Base-by-base conservation (phyloP, 2,329 filamentous ascomycete genomes). In the Arthrobotrys pseudoclavata region DNA sequence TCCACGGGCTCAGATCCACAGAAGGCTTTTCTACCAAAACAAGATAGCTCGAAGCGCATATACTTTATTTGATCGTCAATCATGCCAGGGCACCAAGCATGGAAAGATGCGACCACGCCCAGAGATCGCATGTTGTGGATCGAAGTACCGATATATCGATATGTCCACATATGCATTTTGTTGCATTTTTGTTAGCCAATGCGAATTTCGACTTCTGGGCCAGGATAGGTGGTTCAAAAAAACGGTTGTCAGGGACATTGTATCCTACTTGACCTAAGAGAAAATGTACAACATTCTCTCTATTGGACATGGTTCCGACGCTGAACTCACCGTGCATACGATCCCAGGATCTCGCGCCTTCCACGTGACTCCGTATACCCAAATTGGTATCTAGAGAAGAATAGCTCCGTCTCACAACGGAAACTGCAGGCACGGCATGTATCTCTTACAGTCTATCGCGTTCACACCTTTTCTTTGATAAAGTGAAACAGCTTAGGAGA, bases 361-460 rank as follows among this genome's bases (percentile, higher is more conserved):
- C 55, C 69, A 71, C 69, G 61, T 72, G 69, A 66, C 37, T 15
- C 12, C 31, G 31, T n/a, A 34, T 15, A 13, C 69, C 69, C 7
- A 37, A 72, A 48, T 9, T 34, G 57, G 69, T 60, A 72, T 40
- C 48, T 72, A 20, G 31, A 72, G 60, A 24, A 72, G 69, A 72
- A 72, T 42, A 52, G 22, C 29, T 24, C 69, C 69, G 68, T 55
- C 37, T 29, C 22, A 15, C 18, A 31, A 40, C 69, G 69, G 69
- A 55, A 45, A 37, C 18, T 37, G 20, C 66, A 57, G 10, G 40
- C 50, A 57, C 26, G 52, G 50, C 40, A 31, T 20, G 15, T 61
- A 40, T 48, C 34, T 60, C 22, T 60, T n/a, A 45, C 5, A 45
- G 42, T 67, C 6, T 29, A 69, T 69, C 66, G 66, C 66, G 31